These are phyloP conservation scores for Hygrophila difformis DNA, from an alignment of 257 asterid genomes.

Conservation along the genomic window DNA sequence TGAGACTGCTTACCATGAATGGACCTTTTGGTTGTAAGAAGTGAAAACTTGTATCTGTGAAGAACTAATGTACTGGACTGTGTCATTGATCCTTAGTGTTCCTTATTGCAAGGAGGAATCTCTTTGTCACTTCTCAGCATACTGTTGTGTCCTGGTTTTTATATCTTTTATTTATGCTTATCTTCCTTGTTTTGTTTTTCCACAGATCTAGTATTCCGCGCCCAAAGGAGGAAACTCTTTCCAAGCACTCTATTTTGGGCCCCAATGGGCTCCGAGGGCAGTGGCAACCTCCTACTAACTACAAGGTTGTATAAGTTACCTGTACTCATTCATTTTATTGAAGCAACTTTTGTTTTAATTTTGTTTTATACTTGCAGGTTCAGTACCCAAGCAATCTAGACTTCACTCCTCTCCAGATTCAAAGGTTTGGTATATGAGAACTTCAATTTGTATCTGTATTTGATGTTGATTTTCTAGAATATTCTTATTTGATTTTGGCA, in stretches of 20 bases:
- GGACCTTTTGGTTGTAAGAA: no score
- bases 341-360: slow-evolving; percentile 6
- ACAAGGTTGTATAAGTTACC: slow-evolving; percentile 35
- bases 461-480: slow-evolving; percentile 29
- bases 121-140: no score
- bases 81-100: no score
- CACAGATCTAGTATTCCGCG: slow-evolving; percentile 71
- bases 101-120: no score
- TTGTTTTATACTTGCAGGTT: slow-evolving; percentile 49
- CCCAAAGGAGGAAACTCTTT: slow-evolving; percentile 85
- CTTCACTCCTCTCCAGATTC: slow-evolving; percentile 44
- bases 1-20: no score
- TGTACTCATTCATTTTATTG: slow-evolving; percentile 6
- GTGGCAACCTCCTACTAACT: slow-evolving; percentile 68
- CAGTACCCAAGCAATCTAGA: slow-evolving; percentile 74
- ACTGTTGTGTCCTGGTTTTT: no score
- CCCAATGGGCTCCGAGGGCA: slow-evolving; percentile 88
- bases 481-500: slow-evolving; percentile 14
- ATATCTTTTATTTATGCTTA: no score
- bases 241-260: slow-evolving; percentile 83
- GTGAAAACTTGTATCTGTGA: no score
- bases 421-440: slow-evolving; percentile 39
- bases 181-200: neutral
- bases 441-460: slow-evolving; percentile 3
- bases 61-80: no score